Evolutionary conservation across 2,329 filamentous ascomycete species (phyloP).

Genomic region (Claviceps sorghi): DNA sequence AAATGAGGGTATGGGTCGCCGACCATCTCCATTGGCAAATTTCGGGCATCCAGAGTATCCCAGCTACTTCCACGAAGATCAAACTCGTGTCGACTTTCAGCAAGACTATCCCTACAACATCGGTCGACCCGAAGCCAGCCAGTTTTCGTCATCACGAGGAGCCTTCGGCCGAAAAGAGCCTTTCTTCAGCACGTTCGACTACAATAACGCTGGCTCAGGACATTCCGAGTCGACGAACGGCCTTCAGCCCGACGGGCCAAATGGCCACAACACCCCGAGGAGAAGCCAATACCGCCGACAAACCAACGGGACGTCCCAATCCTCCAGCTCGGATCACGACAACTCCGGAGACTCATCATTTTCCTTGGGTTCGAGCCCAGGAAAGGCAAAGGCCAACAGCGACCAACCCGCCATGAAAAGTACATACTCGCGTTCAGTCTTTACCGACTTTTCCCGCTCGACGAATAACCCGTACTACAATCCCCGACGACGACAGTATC

Average conservation of each 20-base stretch:
- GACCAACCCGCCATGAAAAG: neutral
- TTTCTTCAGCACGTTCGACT: slow-evolving; percentile 1
- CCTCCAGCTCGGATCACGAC: neutral
- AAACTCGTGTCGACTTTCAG: neutral
- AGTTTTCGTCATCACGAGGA: slow-evolving; percentile 1
- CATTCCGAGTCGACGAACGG: neutral
- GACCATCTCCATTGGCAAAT: neutral
- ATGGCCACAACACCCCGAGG: neutral
- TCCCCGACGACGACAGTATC: slow-evolving; percentile 11
- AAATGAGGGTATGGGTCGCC: neutral
- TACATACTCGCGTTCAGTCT: slow-evolving; percentile 2
- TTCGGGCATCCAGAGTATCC: neutral
- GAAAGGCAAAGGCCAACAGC: neutral
- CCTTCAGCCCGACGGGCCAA: neutral
- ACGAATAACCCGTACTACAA: slow-evolving; percentile 22
- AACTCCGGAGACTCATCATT: neutral
- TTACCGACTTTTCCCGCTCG: slow-evolving; percentile 14
- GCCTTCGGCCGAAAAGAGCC: slow-evolving; percentile 1
- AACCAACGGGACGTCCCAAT: neutral
- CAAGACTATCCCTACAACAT: neutral
- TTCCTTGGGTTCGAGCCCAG: neutral
- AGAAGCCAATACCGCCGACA: neutral
- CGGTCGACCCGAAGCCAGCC: neutral
- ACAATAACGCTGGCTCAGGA: neutral
- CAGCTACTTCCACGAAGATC: neutral